These are phyloP conservation scores for Hyaloscypha finlandica DNA, from an alignment of 495 filamentous ascomycete species.

Conservation along the genomic window DNA sequence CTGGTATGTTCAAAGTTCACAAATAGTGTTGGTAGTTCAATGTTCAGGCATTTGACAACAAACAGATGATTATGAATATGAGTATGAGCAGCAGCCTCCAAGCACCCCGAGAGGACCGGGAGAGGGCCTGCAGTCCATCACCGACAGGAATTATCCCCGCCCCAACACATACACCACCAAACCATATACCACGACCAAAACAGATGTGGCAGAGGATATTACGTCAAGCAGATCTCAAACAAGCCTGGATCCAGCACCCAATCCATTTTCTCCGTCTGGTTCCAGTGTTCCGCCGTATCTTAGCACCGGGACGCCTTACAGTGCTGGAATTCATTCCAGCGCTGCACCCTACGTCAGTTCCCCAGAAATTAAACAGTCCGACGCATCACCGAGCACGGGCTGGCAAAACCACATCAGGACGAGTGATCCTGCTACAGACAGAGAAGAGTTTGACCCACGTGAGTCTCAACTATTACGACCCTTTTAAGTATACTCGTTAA, in stretches of 20 bases:
- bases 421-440: neutral
- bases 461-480: neutral
- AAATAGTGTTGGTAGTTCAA: neutral
- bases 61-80: neutral
- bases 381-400: neutral
- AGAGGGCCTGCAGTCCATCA: too few species aligned
- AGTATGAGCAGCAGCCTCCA: neutral
- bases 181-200: too few species aligned
- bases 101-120: too few species aligned
- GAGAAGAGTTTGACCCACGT: conserved; percentile 5
- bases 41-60: neutral
- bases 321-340: neutral
- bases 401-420: neutral
- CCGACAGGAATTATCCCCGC: too few species aligned
- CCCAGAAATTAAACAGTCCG: neutral
- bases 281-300: neutral
- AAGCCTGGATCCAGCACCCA: too few species aligned
- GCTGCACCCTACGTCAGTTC: neutral
- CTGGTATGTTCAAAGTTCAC: neutral
- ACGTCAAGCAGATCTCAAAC: too few species aligned
- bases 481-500: neutral
- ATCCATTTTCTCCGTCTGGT: too few species aligned
- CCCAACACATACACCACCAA: too few species aligned
- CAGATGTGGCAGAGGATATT: too few species aligned
- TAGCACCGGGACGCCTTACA: neutral